Evolutionary conservation across 2,329 filamentous ascomycete genomes (phyloP).

Genomic region (Sclerotinia sclerotiorum): DNA sequence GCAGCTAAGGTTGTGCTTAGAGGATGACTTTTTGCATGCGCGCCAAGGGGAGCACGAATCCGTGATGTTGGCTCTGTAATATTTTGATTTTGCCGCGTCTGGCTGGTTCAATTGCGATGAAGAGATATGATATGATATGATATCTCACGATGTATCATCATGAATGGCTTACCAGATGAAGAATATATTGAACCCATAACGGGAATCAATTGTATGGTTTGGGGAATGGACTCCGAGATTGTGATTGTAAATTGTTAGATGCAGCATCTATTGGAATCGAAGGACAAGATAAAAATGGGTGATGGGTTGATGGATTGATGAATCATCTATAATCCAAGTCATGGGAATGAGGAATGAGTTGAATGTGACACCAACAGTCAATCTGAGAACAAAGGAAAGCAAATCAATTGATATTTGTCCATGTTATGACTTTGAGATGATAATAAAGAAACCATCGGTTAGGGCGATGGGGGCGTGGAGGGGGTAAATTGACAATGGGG

Average conservation of each 20-base stretch:
- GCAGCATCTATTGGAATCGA: not conserved
- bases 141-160: slow-evolving; percentile 9
- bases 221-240: not conserved
- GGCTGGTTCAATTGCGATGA: not conserved
- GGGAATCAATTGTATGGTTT: not conserved
- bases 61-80: not conserved
- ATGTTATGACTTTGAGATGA: not conserved
- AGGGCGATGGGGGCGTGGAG: not conserved
- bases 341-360: not conserved
- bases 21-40: slow-evolving; percentile 1
- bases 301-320: slow-evolving; percentile 1
- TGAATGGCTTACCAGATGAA: no score
- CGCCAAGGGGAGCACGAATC: slow-evolving; percentile 8
- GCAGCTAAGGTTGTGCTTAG: not conserved
- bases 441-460: not conserved
- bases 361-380: not conserved
- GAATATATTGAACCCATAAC: not conserved
- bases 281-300: not conserved
- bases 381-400: not conserved
- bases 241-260: not conserved
- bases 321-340: not conserved
- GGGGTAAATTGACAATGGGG: not conserved
- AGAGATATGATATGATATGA: not conserved
- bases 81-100: slow-evolving; percentile 17
- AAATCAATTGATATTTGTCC: not conserved